These are phyloP conservation scores for Choiromyces venosus DNA, from an alignment of 495 filamentous ascomycete species.

Conservation along the genomic window DNA sequence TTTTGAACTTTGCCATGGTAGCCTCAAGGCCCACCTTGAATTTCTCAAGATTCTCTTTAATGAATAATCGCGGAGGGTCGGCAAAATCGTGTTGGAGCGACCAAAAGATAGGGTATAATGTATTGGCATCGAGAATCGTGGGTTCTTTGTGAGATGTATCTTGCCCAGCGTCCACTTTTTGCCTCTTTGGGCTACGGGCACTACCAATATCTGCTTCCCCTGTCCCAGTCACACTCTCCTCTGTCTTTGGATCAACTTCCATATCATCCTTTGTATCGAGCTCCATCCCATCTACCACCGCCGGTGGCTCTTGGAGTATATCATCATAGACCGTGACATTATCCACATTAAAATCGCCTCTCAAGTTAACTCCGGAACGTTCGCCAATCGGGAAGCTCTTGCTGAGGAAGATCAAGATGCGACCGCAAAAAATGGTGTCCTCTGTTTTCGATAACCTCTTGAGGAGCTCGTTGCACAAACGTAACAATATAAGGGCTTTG, in stretches of 20 bases:
- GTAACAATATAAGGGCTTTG: conserved; percentile 79
- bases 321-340: conserved; percentile 87
- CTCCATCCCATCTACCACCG: conserved; percentile 60
- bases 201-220: conserved; percentile 42
- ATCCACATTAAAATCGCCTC: conserved; percentile 91
- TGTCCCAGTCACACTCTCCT: conserved; percentile 27
- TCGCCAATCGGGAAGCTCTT: conserved; percentile 94
- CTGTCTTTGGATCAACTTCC: conserved; percentile 21
- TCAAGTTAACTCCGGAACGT: conserved; percentile 91
- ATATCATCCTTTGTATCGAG: conserved; percentile 44
- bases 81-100: conserved; percentile 84
- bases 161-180: conserved; percentile 50
- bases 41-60: conserved; percentile 58
- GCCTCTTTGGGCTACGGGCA: conserved; percentile 44
- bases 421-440: conserved; percentile 93
- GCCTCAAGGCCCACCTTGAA: conserved; percentile 74
- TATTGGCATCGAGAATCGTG: conserved; percentile 57
- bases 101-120: conserved; percentile 91
- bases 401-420: conserved; percentile 96
- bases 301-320: conserved; percentile 47
- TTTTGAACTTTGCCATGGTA: conserved; percentile 72
- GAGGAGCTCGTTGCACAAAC: conserved; percentile 91
- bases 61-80: conserved; percentile 76
- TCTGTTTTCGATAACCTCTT: conserved; percentile 85
- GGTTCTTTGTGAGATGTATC: conserved; percentile 42